Evolutionary conservation across 257 asterid genomes (phyloP), one percentile per base, ranked within the genome.

Genomic region (Ilex asprella): DNA sequence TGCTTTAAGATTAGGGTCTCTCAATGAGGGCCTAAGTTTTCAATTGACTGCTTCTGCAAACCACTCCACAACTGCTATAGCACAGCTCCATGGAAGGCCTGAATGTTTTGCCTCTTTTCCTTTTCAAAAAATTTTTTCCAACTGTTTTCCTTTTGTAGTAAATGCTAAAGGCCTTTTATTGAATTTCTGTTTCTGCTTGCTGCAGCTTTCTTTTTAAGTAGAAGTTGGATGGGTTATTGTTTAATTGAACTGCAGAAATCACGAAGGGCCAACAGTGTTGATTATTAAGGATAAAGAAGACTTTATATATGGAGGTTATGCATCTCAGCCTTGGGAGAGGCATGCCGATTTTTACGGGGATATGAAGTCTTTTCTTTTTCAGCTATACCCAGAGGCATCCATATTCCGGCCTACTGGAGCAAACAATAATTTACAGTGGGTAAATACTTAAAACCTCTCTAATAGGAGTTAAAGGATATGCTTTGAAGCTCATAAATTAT

Each of bases 241-340:
- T 79, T 15, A 52, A 72, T 79, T 82, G 61, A 76, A 71, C 77
- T 83, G 84, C 94, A 92, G 99, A 78, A 72, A 76, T 61, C 75
- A 56, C 56, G 67, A 73, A 61, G 97, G 91, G 31, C 89, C 91
- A 5, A 79, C 94, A n/a, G 62, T 92, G 64, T 55, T 89, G 83
- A 77, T 89, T 66, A 79, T 92, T 69, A 92, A 82, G 75, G 99
- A 89, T 71, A 85, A 63, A 72, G 94, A 92, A 72, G 97, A 95
- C 41, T 74, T n/a, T 75, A 68, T 87, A 30, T 89, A 86, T 63
- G 99, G 96, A 65, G 99, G 99, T 69, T 87, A 83, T 73, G 97
- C 96, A 66, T 92, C 99, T 75, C 97, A 86, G 71, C 84, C 99
- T 39, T 89, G 99, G 99, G 97, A 89, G 69, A 85, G 72, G 59